Conservation (phyloP, 257 asterid genomes). For the Verbena officinalis region DNA sequence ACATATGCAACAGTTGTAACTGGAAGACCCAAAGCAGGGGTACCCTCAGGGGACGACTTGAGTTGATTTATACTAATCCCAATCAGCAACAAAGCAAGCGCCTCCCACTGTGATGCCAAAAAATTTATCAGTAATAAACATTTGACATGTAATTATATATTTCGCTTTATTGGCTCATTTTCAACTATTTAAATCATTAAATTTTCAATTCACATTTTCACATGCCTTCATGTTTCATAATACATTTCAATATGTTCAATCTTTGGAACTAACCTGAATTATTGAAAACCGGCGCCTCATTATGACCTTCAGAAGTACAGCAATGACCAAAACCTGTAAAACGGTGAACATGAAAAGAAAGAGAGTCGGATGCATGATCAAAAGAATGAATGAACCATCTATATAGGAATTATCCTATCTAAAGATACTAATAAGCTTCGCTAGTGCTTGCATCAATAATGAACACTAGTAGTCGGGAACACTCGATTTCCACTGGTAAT, state of each 20-base stretch:
- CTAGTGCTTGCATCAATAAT: constrained; percentile 25
- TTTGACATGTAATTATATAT: constrained; percentile 18
- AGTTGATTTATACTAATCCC: constrained; percentile 96
- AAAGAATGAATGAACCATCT: constrained; percentile 11
- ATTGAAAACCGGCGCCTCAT: constrained; percentile 93
- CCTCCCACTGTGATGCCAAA: constrained; percentile 81
- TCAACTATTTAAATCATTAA: constrained; percentile 25
- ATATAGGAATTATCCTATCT: constrained; percentile 15
- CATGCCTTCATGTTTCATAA: background rate
- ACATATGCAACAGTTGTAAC: constrained; percentile 82
- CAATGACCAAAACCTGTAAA: constrained; percentile 94
- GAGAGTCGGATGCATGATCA: background rate
- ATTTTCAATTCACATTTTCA: background rate
- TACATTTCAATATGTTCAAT: constrained; percentile 5
- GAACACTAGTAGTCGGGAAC: too few species aligned
- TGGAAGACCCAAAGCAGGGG: constrained; percentile 84
- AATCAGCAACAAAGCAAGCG: constrained; percentile 96
- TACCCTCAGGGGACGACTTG: constrained; percentile 79
- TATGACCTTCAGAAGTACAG: constrained; percentile 79
- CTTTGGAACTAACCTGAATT: constrained; percentile 74
- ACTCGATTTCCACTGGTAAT: too few species aligned
- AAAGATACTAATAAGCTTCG: constrained; percentile 25
- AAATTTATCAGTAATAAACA: constrained; percentile 19
- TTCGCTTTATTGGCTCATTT: constrained; percentile 22
- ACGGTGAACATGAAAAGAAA: constrained; percentile 8